Base-by-base conservation (phyloP, 2,329 filamentous ascomycete species). In the Malbranchea cinnamomea region DNA sequence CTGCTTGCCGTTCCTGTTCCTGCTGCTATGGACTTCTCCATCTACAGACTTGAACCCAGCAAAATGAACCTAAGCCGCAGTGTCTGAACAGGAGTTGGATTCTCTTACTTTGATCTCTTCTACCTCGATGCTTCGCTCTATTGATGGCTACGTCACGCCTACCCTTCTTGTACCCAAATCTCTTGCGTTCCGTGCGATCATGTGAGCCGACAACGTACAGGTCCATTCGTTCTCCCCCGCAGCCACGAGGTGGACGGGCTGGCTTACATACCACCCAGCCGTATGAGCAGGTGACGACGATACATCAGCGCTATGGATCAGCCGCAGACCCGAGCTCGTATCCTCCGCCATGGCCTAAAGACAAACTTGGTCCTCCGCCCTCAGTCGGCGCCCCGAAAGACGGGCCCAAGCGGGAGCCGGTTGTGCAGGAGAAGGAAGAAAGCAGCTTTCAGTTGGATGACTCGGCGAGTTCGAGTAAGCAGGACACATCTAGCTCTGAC, bases 131-230 rank as follows among this genome's bases (percentile, higher is more conserved):
- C 7, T 6, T n/a, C 13, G 23, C 23, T 24, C 31, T 23, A 26
- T 13, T 9, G 12, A 81, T 81, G 71, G 64, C 74, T 38, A 62
- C 67, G 14, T 58, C 62, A 36, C 65, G 75, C 44, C 59, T 81
- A 36, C 68, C 70, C 10, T 80, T 80, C 45, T 60, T 81, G 11
- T 80, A 78, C 41, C 74, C 77, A 26, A 71, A 73, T 41, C 53
- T 80, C 32, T 68, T 76, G 51, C 70, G 73, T 32, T 60, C 64
- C 10, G 50, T 64, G 39, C 60, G 64, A 46, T 52, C 52, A 47
- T 70, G 53, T 48, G 60, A 54, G 48, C 59, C 51, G 23, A 56
- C 39, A 17, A 55, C 52, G 14, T 54, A 59, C 41, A 49, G 57
- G 42, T 52, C 59, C 9, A 52, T 63, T 31, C 52, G 58, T 37